A percentile compares a stretch with the other conserved stretches of the same genome.
These are phyloP conservation scores for Coemansia sp. DNA, from an alignment of 192 early-diverging fungal species.

Conservation along the genomic window DNA sequence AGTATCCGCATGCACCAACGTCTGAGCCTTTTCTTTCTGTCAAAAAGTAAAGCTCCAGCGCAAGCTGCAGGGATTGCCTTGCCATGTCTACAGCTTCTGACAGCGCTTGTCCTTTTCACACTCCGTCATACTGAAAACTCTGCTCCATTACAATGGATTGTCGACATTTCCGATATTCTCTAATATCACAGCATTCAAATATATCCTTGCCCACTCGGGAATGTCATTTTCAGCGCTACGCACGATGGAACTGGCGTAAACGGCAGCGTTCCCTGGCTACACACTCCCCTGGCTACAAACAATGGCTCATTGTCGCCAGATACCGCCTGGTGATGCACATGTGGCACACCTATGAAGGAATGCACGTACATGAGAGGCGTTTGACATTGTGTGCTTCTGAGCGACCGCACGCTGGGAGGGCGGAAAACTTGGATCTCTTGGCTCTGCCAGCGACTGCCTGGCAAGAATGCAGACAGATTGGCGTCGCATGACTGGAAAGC, in stretches of 20 bases:
- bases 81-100: background rate
- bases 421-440: background rate
- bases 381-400: background rate
- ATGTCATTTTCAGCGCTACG: background rate
- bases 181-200: background rate
- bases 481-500: background rate
- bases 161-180: background rate
- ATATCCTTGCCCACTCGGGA: background rate
- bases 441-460: background rate
- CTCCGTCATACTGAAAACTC: conserved; percentile 3
- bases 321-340: background rate
- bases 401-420: background rate
- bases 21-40: background rate
- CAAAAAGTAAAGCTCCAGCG: background rate
- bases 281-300: background rate
- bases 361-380: background rate
- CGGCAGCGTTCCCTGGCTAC: background rate
- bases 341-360: conserved; percentile 5
- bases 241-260: conserved; percentile 3
- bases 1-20: background rate
- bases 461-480: background rate
- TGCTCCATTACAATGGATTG: background rate
- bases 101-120: background rate
- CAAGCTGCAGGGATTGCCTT: background rate
- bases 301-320: conserved; percentile 3